Evolutionary conservation across 495 filamentous ascomycete species (phyloP).

Genomic region (Hypoxylon rickii): DNA sequence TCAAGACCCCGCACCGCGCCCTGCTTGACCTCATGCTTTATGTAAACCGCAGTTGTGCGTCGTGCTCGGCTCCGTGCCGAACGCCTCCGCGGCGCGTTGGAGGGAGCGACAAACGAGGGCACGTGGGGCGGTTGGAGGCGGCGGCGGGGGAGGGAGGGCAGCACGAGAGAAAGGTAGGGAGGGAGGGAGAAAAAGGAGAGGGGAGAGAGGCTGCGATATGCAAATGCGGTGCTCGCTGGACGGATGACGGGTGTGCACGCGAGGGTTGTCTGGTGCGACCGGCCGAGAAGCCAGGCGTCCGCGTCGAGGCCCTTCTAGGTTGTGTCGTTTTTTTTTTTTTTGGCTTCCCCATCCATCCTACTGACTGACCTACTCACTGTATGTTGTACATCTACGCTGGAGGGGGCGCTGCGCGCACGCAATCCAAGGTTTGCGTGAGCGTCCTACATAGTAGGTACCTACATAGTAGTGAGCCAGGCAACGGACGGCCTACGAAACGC

Average conservation of each 20-base stretch:
- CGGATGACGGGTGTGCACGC: too few relatives aligned
- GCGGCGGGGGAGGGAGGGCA: neutral
- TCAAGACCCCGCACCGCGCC: too few relatives aligned
- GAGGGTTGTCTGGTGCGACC: neutral
- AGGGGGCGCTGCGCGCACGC: slow-evolving; percentile 10
- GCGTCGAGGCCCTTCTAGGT: slow-evolving; percentile 19
- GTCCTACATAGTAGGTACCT: slow-evolving; percentile 1
- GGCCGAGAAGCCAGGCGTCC: neutral
- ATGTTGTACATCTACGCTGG: too few relatives aligned
- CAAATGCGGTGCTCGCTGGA: too few relatives aligned
- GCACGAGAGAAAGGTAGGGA: neutral
- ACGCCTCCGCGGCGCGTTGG: neutral
- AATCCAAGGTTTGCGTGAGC: neutral
- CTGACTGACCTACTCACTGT: too few relatives aligned
- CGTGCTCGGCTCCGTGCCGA: slow-evolving; percentile 16
- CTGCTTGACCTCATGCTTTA: too few relatives aligned
- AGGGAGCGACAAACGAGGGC: neutral
- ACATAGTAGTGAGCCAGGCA: too few relatives aligned
- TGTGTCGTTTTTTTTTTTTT: slow-evolving; percentile 9
- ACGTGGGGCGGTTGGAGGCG: neutral
- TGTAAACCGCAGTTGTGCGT: too few relatives aligned
- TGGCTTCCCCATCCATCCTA: too few relatives aligned
- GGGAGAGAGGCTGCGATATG: neutral
- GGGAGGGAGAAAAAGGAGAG: neutral
- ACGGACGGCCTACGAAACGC: too few relatives aligned